Conservation (phyloP, 768 basidiomycete species). For the Mycena haematopus region DNA sequence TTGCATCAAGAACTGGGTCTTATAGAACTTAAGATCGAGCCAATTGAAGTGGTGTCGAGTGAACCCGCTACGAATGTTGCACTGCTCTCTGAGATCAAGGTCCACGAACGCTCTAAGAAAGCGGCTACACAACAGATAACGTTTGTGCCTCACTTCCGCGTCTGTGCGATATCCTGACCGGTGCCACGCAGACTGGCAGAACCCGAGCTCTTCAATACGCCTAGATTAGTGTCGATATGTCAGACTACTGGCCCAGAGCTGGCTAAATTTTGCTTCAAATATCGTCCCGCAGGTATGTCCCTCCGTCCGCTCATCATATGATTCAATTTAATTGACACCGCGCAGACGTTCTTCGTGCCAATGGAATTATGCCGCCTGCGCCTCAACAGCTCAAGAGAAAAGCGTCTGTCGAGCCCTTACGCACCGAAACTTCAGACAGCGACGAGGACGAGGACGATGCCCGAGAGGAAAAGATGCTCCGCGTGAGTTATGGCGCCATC, state of each 20-base stretch:
- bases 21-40: conserved; percentile 11
- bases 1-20: conserved; percentile 9
- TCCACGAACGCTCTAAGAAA: conserved; percentile 25
- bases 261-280: neutral
- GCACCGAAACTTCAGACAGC: neutral
- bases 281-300: neutral
- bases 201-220: no score
- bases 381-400: conserved; percentile 2
- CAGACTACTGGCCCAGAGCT: no score
- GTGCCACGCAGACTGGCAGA: no score
- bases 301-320: no score
- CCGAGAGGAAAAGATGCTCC: neutral
- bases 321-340: neutral
- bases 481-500: neutral
- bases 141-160: conserved; percentile 1
- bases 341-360: conserved; percentile 18
- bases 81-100: neutral
- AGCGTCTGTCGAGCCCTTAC: neutral
- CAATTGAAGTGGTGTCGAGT: neutral
- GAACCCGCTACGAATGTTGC: neutral
- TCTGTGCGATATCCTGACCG: neutral
- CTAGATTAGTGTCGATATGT: no score
- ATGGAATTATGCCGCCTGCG: conserved; percentile 16
- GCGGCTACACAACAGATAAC: conserved; percentile 25
- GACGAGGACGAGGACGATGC: neutral